A percentile compares a stretch with the other conserved stretches of the same genome.
Conservation (phyloP, 2,329 filamentous ascomycete genomes). For the Aquanectria penicillioides region DNA sequence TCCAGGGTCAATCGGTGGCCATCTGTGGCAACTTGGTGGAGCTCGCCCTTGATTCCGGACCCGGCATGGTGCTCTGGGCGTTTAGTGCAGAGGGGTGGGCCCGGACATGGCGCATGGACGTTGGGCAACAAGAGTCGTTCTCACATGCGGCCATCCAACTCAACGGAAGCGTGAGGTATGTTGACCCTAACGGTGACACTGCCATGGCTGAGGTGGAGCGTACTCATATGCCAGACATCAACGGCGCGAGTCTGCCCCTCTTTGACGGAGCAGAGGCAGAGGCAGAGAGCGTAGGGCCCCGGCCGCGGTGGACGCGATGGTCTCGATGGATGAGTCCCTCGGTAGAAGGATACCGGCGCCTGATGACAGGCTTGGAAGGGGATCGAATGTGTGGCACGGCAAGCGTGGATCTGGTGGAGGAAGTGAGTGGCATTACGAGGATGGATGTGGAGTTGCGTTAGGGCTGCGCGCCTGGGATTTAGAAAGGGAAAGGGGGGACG, state of each 20-base stretch:
- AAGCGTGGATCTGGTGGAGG: slow-evolving; percentile 47
- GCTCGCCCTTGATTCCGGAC: slow-evolving; percentile 45
- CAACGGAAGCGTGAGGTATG: slow-evolving; percentile 46
- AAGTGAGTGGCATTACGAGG: slow-evolving; percentile 48
- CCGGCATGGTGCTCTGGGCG: slow-evolving; percentile 49
- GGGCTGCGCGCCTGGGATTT: slow-evolving; percentile 5
- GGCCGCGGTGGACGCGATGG: slow-evolving; percentile 6
- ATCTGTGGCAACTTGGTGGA: slow-evolving; percentile 45
- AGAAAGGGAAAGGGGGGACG: background rate
- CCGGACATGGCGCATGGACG: slow-evolving; percentile 45
- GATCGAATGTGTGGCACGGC: slow-evolving; percentile 36
- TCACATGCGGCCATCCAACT: slow-evolving; percentile 37
- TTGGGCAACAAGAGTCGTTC: slow-evolving; percentile 30
- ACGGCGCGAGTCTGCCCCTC: slow-evolving; percentile 14
- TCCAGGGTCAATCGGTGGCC: slow-evolving; percentile 45
- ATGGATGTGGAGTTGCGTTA: slow-evolving; percentile 51
- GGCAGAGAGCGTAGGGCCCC: slow-evolving; percentile 14
- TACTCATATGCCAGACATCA: slow-evolving; percentile 9
- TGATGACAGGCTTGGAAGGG: slow-evolving; percentile 26
- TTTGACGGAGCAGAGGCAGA: slow-evolving; percentile 23
- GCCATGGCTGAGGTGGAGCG: slow-evolving; percentile 38
- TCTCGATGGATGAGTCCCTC: slow-evolving; percentile 7
- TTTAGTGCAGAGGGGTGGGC: slow-evolving; percentile 48
- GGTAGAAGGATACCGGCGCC: slow-evolving; percentile 26
- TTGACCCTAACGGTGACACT: slow-evolving; percentile 45